Percentiles rank a stretch among this genome's conserved stretches.
Evolutionary conservation across 306 rosid species (phyloP).

Genomic region (Nissolia schottii): DNA sequence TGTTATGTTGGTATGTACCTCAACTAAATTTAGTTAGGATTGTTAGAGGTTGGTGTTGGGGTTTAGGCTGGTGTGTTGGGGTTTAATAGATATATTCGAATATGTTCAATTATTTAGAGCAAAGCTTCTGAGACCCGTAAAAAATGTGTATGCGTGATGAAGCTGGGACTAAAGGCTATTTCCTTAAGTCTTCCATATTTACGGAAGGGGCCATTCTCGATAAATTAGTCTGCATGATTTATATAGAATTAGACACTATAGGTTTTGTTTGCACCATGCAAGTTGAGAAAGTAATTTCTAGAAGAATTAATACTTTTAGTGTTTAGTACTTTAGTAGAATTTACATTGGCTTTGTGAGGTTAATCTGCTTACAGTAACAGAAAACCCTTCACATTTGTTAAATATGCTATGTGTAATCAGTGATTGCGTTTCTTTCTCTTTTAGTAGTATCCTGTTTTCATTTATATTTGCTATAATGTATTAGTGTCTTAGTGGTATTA

Average conservation of each 20-base stretch:
- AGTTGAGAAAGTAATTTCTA: constrained; percentile 1
- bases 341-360: constrained; percentile 2
- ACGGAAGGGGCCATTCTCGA: not conserved
- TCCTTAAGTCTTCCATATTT: not conserved
- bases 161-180: not conserved
- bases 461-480: constrained; percentile 12
- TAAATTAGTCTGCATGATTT: not conserved
- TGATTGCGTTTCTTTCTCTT: not conserved
- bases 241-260: not conserved
- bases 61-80: not conserved
- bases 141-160: not conserved
- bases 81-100: not conserved
- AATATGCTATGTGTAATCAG: not conserved
- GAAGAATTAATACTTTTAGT: not conserved
- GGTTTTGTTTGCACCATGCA: not conserved
- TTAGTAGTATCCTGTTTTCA: not conserved
- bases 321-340: not conserved
- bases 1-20: not conserved
- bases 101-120: not conserved
- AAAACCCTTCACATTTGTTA: constrained; percentile 1
- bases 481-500: not conserved
- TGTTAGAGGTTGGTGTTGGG: not conserved
- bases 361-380: not conserved
- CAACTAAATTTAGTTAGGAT: not conserved
- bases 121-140: not conserved